Conservation (phyloP, 164 flowering plant genomes). For the Tetracentron sinense region DNA sequence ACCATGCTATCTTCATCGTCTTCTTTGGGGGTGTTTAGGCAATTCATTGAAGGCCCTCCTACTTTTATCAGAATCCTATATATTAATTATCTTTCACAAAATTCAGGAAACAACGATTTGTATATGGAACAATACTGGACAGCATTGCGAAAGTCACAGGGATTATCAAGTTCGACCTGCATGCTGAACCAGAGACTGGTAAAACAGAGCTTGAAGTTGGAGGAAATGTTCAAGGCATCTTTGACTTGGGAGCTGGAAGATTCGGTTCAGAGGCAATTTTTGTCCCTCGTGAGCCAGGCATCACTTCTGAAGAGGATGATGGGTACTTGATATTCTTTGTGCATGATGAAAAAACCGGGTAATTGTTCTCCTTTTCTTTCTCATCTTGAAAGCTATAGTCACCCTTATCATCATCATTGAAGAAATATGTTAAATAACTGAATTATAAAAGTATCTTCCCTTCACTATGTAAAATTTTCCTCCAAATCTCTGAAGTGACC, state of each 20-base stretch:
- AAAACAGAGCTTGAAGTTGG: conserved; percentile 78
- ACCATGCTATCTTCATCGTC: neutral
- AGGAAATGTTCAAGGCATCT: conserved; percentile 82
- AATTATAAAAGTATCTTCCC: too few species aligned
- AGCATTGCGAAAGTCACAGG: conserved; percentile 78
- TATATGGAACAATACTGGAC: conserved; percentile 74
- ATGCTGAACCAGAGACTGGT: conserved; percentile 68
- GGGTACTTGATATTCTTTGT: conserved; percentile 87
- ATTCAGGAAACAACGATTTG: conserved; percentile 81
- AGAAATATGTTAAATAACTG: too few species aligned
- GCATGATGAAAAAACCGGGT: conserved; percentile 91
- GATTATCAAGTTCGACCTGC: conserved; percentile 81
- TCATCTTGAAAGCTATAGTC: too few species aligned
- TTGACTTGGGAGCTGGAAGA: conserved; percentile 75
- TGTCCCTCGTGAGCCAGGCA: conserved; percentile 76
- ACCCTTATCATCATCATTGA: too few species aligned
- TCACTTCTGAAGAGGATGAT: conserved; percentile 84
- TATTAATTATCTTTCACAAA: conserved; percentile 8
- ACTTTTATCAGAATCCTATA: neutral
- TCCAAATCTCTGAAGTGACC: too few species aligned
- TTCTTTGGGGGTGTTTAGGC: neutral
- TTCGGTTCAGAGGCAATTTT: conserved; percentile 94
- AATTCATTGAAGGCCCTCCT: neutral
- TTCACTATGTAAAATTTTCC: too few species aligned
- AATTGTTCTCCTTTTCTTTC: conserved; percentile 17